Base-by-base conservation (phyloP, 257 asterid species). In the Coffea canephora region DNA sequence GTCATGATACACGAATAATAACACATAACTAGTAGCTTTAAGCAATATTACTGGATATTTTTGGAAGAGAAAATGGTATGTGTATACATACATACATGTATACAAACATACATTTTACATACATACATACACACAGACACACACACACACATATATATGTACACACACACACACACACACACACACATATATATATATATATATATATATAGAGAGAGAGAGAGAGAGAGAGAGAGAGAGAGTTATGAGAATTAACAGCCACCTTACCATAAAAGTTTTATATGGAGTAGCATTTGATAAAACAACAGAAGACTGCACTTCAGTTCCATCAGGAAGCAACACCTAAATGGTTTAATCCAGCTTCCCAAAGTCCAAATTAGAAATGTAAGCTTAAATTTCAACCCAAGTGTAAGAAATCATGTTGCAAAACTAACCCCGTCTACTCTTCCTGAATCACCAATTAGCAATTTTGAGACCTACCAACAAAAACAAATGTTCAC, bases 221-320 rank as follows among this genome's bases (percentile, higher is more conserved):
- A 39, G 43, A 39, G 49, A 21, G 49, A 76, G 50, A 43, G 46
- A 25, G 23, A 78, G 83, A 54, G 61, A 59, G 34, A 66, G 76
- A 62, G 79, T 21, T 14, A 31, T 34, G 67, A 25, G 45, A 41
- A 34, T 52, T 19, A 66, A 69, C 27, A 23, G 34, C 41, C 2
- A 19, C 19, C 75, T 91, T 81, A 95, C 99, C 98, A 79, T 80
- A 83, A 95, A 95, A 83, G 99, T 95, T 81, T 78, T 92, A 93
- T 93, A 93, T n/a, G 99, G 98, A 49, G 99, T 95, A 67, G 99
- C 99, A 85, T 93, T 95, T 68, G 99, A 95, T 82, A 95, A 89
- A 69, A 95, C 97, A 85, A 88, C 90, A 71, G 97, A 92, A 82
- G 99, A 90, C 68, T 74, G 89, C 83, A 95, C 85, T 88, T 73